Conservation (phyloP, 139 green algal species). For the Tetradesmus obliquus region DNA sequence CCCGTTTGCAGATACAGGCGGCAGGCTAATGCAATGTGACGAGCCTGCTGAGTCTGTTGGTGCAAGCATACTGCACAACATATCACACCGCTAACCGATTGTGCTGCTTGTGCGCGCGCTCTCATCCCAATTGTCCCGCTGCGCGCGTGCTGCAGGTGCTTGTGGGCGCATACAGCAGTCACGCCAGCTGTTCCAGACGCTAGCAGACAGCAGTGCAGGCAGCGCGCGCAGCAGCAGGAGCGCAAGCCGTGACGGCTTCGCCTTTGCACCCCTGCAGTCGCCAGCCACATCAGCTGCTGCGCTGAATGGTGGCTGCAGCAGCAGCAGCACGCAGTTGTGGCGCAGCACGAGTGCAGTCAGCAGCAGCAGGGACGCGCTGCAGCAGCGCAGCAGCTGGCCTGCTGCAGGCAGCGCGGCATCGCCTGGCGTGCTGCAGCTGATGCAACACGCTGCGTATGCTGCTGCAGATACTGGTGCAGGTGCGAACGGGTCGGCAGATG, state of each 20-base stretch:
- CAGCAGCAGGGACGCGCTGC: not conserved
- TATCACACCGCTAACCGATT: too few relatives aligned
- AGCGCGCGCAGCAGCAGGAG: not conserved
- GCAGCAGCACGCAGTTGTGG: not conserved
- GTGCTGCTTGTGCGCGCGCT: too few relatives aligned
- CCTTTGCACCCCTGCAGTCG: not conserved
- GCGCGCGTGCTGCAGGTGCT: not conserved
- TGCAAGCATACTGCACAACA: too few relatives aligned
- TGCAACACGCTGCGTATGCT: not conserved
- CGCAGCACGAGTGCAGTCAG: not conserved
- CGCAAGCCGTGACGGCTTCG: not conserved
- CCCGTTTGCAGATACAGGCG: too few relatives aligned
- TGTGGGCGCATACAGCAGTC: conserved; percentile 17
- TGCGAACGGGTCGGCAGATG: not conserved
- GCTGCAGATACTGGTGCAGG: not conserved
- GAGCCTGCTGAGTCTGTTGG: too few relatives aligned
- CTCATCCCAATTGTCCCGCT: too few relatives aligned
- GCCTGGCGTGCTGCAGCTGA: not conserved
- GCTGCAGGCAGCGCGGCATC: not conserved
- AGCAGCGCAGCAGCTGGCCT: conserved; percentile 20
- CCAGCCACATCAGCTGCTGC: not conserved
- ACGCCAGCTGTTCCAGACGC: not conserved
- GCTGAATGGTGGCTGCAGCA: not conserved
- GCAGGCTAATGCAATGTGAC: too few relatives aligned
- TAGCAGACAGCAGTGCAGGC: not conserved